phyloP scores from a whole-genome alignment of 495 filamentous ascomycete species.

The Penicillium manginii region DNA sequence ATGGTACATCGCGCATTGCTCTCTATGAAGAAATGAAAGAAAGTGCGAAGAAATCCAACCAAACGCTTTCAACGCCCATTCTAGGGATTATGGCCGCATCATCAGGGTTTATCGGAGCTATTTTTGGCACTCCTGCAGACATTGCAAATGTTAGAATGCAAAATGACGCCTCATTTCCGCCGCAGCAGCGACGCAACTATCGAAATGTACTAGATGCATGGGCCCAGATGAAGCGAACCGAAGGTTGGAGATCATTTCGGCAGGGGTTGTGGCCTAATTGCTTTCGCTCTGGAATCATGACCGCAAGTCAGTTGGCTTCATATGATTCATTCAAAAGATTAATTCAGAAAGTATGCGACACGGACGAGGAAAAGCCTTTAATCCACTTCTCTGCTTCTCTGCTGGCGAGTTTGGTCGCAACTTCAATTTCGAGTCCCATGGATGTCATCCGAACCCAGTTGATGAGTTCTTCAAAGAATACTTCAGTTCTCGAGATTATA shows the following conservation, averaged over 20 bases:
- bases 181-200: conserved; percentile 72
- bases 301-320: conserved; percentile 77
- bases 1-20: conserved; percentile 46
- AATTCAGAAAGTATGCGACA: conserved; percentile 13
- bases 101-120: conserved; percentile 79
- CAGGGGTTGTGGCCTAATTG: conserved; percentile 84
- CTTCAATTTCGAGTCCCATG: conserved; percentile 86
- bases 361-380: conserved; percentile 59
- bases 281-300: conserved; percentile 83
- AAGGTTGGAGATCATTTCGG: conserved; percentile 67
- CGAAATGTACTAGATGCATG: conserved; percentile 79
- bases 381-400: conserved; percentile 81
- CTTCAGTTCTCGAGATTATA: conserved; percentile 18
- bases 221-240: conserved; percentile 72
- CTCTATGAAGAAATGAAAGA: conserved; percentile 74
- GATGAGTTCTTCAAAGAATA: conserved; percentile 53
- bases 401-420: conserved; percentile 81
- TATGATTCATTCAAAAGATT: conserved; percentile 85
- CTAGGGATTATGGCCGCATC: conserved; percentile 72
- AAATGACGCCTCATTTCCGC: conserved; percentile 76
- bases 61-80: conserved; percentile 56
- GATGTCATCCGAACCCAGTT: conserved; percentile 90
- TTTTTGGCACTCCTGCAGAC: conserved; percentile 85
- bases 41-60: conserved; percentile 50
- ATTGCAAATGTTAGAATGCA: conserved; percentile 95